Conservation (phyloP, 2,329 filamentous ascomycete genomes). For the Colletotrichum somersetense region DNA sequence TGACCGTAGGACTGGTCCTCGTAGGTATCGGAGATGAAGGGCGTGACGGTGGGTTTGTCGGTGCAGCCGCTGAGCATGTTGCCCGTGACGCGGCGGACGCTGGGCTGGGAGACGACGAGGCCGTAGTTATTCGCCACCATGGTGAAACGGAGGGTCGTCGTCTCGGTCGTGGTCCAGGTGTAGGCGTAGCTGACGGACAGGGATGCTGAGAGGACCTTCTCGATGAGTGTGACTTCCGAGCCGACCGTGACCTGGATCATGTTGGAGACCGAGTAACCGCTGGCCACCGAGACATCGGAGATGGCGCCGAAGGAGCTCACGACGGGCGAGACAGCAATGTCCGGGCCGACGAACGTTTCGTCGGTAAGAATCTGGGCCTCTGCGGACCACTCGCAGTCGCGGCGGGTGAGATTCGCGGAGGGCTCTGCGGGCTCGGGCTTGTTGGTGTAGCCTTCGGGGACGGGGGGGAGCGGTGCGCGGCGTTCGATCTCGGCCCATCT, state of each 20-base stretch:
- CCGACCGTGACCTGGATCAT: neutral
- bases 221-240: accelerated
- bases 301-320: neutral
- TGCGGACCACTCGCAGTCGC: neutral
- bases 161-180: neutral
- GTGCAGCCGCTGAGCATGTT: neutral
- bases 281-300: neutral
- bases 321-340: neutral
- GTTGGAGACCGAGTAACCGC: neutral
- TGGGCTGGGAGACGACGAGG: neutral
- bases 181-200: neutral
- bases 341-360: neutral
- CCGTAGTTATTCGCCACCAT: neutral
- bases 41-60: neutral
- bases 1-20: neutral
- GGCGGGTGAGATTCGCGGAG: neutral
- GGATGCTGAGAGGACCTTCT: neutral
- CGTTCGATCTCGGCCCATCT: neutral
- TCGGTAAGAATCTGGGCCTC: neutral
- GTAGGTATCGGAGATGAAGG: neutral
- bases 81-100: neutral
- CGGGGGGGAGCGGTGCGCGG: neutral
- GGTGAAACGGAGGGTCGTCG: neutral
- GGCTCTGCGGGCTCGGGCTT: neutral
- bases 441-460: neutral